Base-by-base conservation (phyloP, 768 basidiomycete genomes). In the Termitomyces sp. region DNA sequence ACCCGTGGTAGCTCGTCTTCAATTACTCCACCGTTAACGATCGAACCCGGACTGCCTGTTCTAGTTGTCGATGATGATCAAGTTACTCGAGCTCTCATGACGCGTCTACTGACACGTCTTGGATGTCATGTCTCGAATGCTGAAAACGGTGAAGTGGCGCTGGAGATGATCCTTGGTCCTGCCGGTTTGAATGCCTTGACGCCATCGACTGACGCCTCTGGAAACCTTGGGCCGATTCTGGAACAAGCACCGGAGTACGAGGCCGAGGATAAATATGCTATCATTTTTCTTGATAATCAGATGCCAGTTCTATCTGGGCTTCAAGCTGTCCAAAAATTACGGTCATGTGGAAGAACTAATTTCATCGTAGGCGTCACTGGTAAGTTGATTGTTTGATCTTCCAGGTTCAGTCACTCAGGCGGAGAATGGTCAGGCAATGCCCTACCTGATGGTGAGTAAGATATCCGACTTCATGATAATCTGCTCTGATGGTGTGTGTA, bases 351-450 rank as follows among this genome's bases (percentile, higher is more conserved):
- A 8, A 77, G 90, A 59, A 73, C 68, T 19, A 90, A 93, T 64
- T 89, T 93, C 65, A 82, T 94, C n/a, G 87, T 92, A 17, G 89
- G 89, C 34, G 86, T 90, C 41, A 90, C 89, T 52, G 89, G 85
- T 84, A 41, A 62, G 76, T 63, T 29, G 0, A 52, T 31, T 16
- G 43, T 4, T n/a, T 19, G 12, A 47, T 44, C 21, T 32, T 40
- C 3, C 4, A 12, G 16, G 44, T 19, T 42, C 9, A 37, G 42
- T 42, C 14, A 51, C 19, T 42, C 14, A 40, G 16, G 44, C 38
- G 54, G 48, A 58, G 38, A 27, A 46, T 53, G n/a, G 23, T 43
- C 54, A 81, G 83, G 83, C 8, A 85, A 85, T 63, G 82, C 84
- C 8, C 62, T 83, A 45, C 63, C 80, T 47, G 74, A 68, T 64